These are phyloP conservation scores for Pseudozyma sp. DNA, from an alignment of 1,284 basidiomycete genomes.

Conservation along the genomic window DNA sequence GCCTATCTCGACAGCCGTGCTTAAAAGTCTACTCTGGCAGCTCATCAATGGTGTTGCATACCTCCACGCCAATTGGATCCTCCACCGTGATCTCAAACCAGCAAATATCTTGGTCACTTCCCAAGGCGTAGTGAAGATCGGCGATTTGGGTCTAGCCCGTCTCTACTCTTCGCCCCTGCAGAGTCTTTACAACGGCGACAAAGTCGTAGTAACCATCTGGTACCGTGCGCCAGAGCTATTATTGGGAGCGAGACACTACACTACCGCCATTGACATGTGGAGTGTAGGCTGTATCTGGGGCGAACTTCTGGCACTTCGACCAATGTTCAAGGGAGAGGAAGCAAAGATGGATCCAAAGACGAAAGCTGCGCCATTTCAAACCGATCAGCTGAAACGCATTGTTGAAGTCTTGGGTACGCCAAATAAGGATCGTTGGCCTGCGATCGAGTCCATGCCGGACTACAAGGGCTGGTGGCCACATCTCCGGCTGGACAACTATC, in stretches of 20 bases:
- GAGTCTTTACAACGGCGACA: constrained; percentile 82
- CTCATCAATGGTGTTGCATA: constrained; percentile 95
- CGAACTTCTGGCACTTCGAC: constrained; percentile 88
- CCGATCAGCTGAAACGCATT: constrained; percentile 91
- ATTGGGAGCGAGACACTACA: constrained; percentile 95
- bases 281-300: constrained; percentile 97
- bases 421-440: constrained; percentile 85
- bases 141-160: constrained; percentile 92
- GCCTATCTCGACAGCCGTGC: constrained; percentile 79
- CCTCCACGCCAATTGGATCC: constrained; percentile 92
- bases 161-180: constrained; percentile 86
- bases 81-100: constrained; percentile 97
- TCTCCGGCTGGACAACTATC: constrained; percentile 70
- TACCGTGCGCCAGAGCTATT: constrained; percentile 95
- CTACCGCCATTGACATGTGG: constrained; percentile 98
- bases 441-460: constrained; percentile 82
- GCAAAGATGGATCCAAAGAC: constrained; percentile 82
- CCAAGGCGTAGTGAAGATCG: constrained; percentile 92
- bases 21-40: constrained; percentile 94
- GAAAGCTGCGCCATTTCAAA: constrained; percentile 65
- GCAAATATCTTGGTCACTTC: constrained; percentile 97
- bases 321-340: constrained; percentile 99
- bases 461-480: constrained; percentile 76
- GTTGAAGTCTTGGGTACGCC: constrained; percentile 94
- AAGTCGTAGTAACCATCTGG: constrained; percentile 99